These are phyloP conservation scores for Cryptosporidium parvum DNA, from an alignment of 169 alveolate species.

Conservation along the genomic window DNA sequence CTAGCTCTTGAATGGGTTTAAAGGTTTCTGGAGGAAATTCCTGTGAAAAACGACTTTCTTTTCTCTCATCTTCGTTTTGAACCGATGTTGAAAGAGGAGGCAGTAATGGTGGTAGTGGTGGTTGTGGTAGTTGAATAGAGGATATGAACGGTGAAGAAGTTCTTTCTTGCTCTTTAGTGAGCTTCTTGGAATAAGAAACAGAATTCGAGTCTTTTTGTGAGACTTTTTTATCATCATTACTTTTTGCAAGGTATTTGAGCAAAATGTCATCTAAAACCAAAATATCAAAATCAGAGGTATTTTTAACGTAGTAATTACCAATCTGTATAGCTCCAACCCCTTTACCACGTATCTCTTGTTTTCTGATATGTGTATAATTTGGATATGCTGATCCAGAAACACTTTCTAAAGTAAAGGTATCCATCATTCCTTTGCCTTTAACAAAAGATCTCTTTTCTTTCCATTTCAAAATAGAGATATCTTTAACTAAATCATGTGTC, in stretches of 20 bases:
- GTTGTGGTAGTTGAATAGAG: not conserved
- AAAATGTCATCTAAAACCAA: not conserved
- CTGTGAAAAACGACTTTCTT: not conserved
- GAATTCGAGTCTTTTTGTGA: not conserved
- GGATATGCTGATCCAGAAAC: slow-evolving; percentile 68
- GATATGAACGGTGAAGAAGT: too few relatives aligned
- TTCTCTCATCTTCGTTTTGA: not conserved
- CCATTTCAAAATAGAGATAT: slow-evolving; percentile 43
- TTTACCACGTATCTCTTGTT: slow-evolving; percentile 24
- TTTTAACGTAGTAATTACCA: slow-evolving; percentile 13
- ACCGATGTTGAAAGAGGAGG: not conserved
- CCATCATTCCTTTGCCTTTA: slow-evolving; percentile 79
- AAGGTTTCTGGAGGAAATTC: not conserved
- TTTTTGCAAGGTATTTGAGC: not conserved
- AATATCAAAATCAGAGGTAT: slow-evolving; percentile 16
- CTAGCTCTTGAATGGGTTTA: not conserved
- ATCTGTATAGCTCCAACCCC: slow-evolving; percentile 55
- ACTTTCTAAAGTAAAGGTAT: slow-evolving; percentile 57
- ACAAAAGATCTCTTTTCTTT: slow-evolving; percentile 61
- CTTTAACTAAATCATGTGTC: slow-evolving; percentile 26
- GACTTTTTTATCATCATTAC: not conserved
- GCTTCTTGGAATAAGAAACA: not conserved
- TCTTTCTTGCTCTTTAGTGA: too few relatives aligned
- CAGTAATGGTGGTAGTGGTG: not conserved
- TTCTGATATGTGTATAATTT: slow-evolving; percentile 1